Conservation (phyloP, 2,329 filamentous ascomycete species). For the Ceratocystis papillata region DNA sequence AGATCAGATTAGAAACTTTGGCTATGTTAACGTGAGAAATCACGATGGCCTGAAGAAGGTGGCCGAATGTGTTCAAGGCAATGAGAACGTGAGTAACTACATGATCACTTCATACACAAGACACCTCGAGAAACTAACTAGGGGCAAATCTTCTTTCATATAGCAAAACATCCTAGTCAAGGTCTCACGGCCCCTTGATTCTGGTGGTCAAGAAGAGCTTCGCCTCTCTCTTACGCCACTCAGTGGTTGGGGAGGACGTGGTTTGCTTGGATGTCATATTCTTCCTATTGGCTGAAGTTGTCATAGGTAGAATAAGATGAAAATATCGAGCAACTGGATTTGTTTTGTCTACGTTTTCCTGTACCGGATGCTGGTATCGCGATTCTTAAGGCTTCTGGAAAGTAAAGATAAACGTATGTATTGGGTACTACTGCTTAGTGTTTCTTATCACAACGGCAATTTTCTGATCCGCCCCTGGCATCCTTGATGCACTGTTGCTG, state of each 20-base stretch:
- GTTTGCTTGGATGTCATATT: constrained; percentile 82
- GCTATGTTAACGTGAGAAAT: constrained; percentile 70
- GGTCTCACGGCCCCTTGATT: constrained; percentile 41
- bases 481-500: constrained; percentile 3
- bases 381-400: neutral
- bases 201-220: constrained; percentile 44
- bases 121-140: neutral
- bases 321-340: neutral
- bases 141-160: neutral
- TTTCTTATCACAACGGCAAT: constrained; percentile 2
- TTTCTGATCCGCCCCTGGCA: constrained; percentile 6
- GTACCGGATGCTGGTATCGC: neutral
- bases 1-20: constrained; percentile 76
- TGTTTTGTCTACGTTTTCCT: neutral
- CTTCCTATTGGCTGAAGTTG: constrained; percentile 45
- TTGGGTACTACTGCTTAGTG: neutral
- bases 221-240: constrained; percentile 64
- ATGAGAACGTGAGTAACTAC: constrained; percentile 62
- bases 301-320: neutral
- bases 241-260: constrained; percentile 80
- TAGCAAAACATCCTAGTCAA: constrained; percentile 63
- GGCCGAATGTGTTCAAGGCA: constrained; percentile 79
- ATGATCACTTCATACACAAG: neutral
- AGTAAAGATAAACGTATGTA: neutral
- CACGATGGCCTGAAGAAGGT: constrained; percentile 79